phyloP scores from a whole-genome alignment of 768 basidiomycete genomes.

The Myochromella boudieri region DNA sequence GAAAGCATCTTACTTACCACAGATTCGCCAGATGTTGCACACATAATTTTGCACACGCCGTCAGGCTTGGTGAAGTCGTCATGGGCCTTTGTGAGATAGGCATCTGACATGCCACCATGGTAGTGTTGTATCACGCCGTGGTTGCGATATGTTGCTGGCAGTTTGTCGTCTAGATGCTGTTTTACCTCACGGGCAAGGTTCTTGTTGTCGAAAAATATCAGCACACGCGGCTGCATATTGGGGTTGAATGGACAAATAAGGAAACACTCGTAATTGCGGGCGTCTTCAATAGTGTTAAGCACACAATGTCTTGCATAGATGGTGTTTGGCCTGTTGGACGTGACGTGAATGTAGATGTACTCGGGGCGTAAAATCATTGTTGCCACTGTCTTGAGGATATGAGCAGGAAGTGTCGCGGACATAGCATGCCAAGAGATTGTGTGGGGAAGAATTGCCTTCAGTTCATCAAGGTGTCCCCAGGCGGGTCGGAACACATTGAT shows the following conservation, averaged over 20 bases:
- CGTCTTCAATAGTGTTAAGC: constrained; percentile 14
- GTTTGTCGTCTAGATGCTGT: constrained; percentile 7
- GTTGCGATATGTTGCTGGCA: constrained; percentile 10
- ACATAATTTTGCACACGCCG: constrained; percentile 21
- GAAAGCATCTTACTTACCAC: constrained; percentile 19
- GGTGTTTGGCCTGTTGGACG: constrained; percentile 27
- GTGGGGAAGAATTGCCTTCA: constrained; percentile 14
- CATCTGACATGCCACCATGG: constrained; percentile 26
- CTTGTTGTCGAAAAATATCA: constrained; percentile 12
- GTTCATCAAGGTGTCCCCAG: constrained; percentile 19
- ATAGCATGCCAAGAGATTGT: constrained; percentile 11
- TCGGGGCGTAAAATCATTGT: constrained; percentile 11
- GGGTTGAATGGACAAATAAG: constrained; percentile 14
- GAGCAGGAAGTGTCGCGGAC: constrained; percentile 23
- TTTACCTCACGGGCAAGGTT: not conserved
- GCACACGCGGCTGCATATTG: constrained; percentile 16
- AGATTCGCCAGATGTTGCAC: constrained; percentile 22
- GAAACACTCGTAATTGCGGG: constrained; percentile 26
- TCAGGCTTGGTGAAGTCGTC: constrained; percentile 15
- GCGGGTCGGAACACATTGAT: constrained; percentile 21
- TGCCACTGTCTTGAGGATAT: constrained; percentile 20
- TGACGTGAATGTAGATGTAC: constrained; percentile 14
- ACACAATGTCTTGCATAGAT: constrained; percentile 29
- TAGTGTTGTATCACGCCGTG: constrained; percentile 24
- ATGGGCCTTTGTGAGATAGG: constrained; percentile 19